Evolutionary conservation across 805 yeast genomes (phyloP), one percentile per base, ranked within the genome.

Genomic region (Metschnikowia vanudenii): DNA sequence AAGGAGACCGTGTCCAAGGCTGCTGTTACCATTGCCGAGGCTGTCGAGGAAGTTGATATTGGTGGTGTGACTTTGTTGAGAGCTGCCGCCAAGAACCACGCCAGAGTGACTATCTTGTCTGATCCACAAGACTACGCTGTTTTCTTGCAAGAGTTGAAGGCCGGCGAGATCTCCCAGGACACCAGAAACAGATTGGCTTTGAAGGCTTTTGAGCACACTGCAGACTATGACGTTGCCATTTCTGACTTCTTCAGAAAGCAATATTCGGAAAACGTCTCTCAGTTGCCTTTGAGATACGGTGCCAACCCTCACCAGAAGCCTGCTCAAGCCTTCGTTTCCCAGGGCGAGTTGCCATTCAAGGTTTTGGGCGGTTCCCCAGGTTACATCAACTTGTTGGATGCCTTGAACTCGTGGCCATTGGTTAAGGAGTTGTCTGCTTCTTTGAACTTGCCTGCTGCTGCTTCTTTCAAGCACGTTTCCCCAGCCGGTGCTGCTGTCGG

Each of bases 401-500:
- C 97, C 20, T 79, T 94, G 61, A 94, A 94, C 76, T 88, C 98
- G 6, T 94, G 99, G 99, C 99, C 98, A 46, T 80, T 94, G 68
- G 99, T 94, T 48, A 90, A 90, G 75, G 99, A 94, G 75, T 82
- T 94, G 59, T 85, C 94, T 49, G 96, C 96, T 40, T 85, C 97
- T 45, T 80, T 94, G 64, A 88, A 88, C 69, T 79, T 94, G 61
- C 99, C 99, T 41, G 99, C 99, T 41, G 99, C 99, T 59, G 98
- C 99, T 50, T 88, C 96, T 30, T 94, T 94, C 76, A 94, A 94
- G 78, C 99, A 94, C 71, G 98, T 94, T 51, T 89, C 97, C 29
- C 99, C 99, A 55, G 99, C 99, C 24, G 99, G 99, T 72, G 96
- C 84, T 39, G 99, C 99, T 41, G 97, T 94, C 49, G 99, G 98